Conservation (phyloP, 169 alveolate species). For the Babesia divergens region DNA sequence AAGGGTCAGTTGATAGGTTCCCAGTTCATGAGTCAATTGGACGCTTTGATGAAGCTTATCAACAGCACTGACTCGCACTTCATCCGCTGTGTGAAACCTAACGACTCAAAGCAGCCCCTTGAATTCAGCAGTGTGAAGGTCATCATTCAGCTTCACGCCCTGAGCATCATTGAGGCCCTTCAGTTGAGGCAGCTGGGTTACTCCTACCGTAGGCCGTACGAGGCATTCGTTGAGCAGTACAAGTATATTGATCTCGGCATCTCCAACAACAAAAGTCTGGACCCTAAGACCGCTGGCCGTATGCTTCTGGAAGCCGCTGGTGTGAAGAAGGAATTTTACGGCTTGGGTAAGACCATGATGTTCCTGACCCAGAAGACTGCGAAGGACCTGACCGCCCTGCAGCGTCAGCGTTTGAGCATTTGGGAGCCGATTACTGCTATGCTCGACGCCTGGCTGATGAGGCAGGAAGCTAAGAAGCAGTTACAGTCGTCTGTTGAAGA, state of each 20-base stretch:
- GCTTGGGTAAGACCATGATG: conserved; percentile 87
- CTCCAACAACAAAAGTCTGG: conserved; percentile 73
- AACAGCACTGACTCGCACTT: conserved; percentile 87
- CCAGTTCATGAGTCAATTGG: conserved; percentile 84
- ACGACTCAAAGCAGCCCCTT: conserved; percentile 84
- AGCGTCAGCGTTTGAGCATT: conserved; percentile 83
- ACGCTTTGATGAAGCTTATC: conserved; percentile 82
- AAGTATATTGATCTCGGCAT: conserved; percentile 76
- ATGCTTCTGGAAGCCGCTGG: conserved; percentile 66
- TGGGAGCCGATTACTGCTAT: conserved; percentile 85
- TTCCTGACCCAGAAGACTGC: conserved; percentile 85
- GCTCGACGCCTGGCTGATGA: conserved; percentile 79
- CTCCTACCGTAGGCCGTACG: conserved; percentile 86
- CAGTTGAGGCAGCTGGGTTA: conserved; percentile 86
- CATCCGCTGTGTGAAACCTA: conserved; percentile 89
- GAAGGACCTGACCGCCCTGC: conserved; percentile 80
- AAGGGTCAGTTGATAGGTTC: conserved; percentile 89
- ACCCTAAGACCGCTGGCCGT: conserved; percentile 69
- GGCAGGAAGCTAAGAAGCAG: conserved; percentile 59
- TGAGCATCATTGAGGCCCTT: conserved; percentile 88
- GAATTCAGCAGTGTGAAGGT: conserved; percentile 87
- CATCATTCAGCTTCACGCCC: conserved; percentile 85
- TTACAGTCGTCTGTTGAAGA: conserved; percentile 66
- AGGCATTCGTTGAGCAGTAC: conserved; percentile 82
- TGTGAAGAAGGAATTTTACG: conserved; percentile 58